These are phyloP conservation scores for Fusarium mexicanum DNA, from an alignment of 2,329 filamentous ascomycete genomes.

Conservation along the genomic window DNA sequence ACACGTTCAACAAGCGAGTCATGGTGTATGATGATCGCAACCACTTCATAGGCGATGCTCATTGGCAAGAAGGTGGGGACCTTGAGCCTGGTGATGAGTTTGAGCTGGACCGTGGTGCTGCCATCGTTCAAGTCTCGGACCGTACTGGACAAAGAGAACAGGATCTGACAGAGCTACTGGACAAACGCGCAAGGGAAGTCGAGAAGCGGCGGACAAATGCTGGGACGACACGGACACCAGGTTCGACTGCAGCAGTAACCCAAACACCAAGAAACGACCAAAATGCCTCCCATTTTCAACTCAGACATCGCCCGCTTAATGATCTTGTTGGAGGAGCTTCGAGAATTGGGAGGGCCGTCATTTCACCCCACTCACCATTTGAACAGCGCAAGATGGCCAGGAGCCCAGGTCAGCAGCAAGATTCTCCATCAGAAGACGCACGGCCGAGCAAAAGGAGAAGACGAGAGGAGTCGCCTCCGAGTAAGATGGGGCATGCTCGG, in stretches of 20 bases:
- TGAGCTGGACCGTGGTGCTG: conserved; percentile 76
- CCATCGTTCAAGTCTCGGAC: conserved; percentile 84
- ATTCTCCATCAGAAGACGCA: conserved; percentile 25
- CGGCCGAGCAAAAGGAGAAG: conserved; percentile 44
- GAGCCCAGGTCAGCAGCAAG: conserved; percentile 17
- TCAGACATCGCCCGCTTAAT: conserved; percentile 57
- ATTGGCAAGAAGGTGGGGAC: conserved; percentile 77
- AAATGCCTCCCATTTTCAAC: conserved; percentile 47
- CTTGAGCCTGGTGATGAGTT: conserved; percentile 86
- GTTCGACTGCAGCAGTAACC: conserved; percentile 34
- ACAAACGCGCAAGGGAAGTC: conserved; percentile 71
- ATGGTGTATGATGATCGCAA: conserved; percentile 89
- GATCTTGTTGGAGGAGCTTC: conserved; percentile 45
- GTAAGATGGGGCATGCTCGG: conserved; percentile 47
- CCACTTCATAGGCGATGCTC: conserved; percentile 84
- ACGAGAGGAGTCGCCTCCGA: conserved; percentile 45
- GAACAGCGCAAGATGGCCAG: conserved; percentile 44
- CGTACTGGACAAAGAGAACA: conserved; percentile 77
- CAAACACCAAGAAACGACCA: conserved; percentile 34
- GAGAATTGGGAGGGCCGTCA: conserved; percentile 46
- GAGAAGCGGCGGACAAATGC: conserved; percentile 58
- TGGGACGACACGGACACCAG: conserved; percentile 51
- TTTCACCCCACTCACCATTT: conserved; percentile 48
- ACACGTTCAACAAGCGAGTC: conserved; percentile 88
- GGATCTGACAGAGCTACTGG: conserved; percentile 79